phyloP scores from a whole-genome alignment of 805 yeast genomes.

The Yarrowia porcina region DNA sequence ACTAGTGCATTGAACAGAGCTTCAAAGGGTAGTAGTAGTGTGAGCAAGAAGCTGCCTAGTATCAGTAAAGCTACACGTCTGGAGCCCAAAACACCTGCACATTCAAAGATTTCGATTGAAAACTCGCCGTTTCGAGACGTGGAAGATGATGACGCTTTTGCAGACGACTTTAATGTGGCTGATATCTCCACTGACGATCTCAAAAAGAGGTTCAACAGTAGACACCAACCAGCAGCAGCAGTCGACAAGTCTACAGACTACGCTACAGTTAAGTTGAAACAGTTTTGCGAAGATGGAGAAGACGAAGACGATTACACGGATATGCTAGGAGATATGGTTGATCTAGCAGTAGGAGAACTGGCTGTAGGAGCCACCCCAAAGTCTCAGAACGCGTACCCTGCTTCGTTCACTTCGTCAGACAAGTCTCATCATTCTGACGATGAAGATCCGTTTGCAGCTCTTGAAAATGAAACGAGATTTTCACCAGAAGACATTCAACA shows the following conservation, averaged over 20 bases:
- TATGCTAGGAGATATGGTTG: conserved; percentile 26
- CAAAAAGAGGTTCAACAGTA: background rate
- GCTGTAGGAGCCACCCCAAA: conserved; percentile 23
- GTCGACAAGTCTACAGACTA: background rate
- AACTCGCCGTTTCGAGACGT: conserved; percentile 13
- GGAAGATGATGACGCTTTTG: conserved; percentile 15
- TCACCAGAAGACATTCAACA: conserved; percentile 29
- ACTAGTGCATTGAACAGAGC: background rate
- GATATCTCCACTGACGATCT: conserved; percentile 11
- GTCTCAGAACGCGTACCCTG: background rate
- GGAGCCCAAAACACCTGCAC: conserved; percentile 12
- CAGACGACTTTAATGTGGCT: conserved; percentile 3
- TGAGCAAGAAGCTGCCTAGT: background rate
- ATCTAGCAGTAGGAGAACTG: background rate
- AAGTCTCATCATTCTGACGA: conserved; percentile 23
- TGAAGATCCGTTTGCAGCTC: conserved; percentile 27
- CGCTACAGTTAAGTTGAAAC: conserved; percentile 3
- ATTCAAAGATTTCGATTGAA: conserved; percentile 4
- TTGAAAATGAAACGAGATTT: conserved; percentile 29
- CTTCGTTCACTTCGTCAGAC: conserved; percentile 14
- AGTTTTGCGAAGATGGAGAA: conserved; percentile 26
- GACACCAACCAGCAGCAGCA: background rate
- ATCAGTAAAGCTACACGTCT: background rate
- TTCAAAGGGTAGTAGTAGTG: background rate
- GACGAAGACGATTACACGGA: conserved; percentile 31